These are phyloP conservation scores for Aureobasidium sp. DNA, from an alignment of 2,329 filamentous ascomycete genomes.

Conservation along the genomic window DNA sequence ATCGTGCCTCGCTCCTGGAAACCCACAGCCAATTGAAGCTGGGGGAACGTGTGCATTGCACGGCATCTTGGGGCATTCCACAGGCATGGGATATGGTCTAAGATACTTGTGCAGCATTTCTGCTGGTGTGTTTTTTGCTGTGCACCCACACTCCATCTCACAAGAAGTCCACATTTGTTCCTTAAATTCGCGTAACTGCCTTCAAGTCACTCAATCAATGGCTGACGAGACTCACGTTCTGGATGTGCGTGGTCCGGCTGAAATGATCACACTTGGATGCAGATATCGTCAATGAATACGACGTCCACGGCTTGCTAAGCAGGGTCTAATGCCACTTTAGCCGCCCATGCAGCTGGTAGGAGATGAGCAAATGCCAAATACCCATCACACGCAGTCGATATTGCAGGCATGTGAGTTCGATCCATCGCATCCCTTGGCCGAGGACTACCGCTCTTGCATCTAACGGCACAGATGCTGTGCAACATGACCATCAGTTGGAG, in stretches of 20 bases:
- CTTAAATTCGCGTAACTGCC: not conserved
- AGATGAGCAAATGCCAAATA: too few relatives aligned
- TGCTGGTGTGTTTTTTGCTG: not conserved
- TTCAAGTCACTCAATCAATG: not conserved
- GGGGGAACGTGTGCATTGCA: not conserved
- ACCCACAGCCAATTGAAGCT: not conserved
- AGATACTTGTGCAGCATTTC: not conserved
- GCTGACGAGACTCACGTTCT: not conserved
- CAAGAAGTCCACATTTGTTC: too few relatives aligned
- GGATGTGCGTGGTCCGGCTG: not conserved
- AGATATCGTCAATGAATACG: not conserved
- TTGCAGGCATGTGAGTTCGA: slow-evolving; percentile 1
- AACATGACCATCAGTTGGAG: not conserved
- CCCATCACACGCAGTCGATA: not conserved
- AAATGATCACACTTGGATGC: too few relatives aligned
- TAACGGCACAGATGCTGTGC: not conserved
- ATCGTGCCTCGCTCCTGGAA: not conserved
- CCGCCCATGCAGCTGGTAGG: not conserved
- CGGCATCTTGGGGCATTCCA: not conserved
- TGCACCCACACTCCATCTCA: not conserved
- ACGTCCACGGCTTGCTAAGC: not conserved
- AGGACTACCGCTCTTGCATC: not conserved
- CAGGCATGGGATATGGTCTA: not conserved
- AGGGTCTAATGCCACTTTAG: not conserved
- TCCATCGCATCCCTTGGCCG: not conserved